Evolutionary conservation across 2,329 filamentous ascomycete genomes (phyloP).

Genomic region (Pestalotiopsis sp.): DNA sequence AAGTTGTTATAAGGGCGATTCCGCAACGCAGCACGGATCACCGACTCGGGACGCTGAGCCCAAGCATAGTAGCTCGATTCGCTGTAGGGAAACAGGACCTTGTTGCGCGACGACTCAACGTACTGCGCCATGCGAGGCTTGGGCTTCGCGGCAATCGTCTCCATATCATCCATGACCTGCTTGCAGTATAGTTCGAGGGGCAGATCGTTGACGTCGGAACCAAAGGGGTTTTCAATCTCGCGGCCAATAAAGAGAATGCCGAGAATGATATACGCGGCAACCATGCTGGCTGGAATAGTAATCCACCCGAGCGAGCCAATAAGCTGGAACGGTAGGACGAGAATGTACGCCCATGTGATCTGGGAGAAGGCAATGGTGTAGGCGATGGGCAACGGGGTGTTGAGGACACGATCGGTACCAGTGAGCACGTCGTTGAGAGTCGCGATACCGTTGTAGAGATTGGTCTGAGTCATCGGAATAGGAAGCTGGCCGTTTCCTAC

Average conservation of each 20-base stretch:
- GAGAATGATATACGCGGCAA: conserved; percentile 79
- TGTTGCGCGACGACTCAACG: conserved; percentile 44
- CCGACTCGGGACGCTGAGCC: conserved; percentile 26
- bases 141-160: conserved; percentile 65
- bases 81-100: conserved; percentile 50
- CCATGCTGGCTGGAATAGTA: conserved; percentile 74
- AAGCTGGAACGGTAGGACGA: conserved; percentile 81
- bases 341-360: conserved; percentile 82
- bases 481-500: conserved; percentile 56
- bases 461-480: conserved; percentile 58
- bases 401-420: conserved; percentile 75
- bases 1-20: conserved; percentile 23
- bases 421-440: conserved; percentile 71
- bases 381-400: conserved; percentile 78
- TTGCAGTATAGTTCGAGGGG: conserved; percentile 76
- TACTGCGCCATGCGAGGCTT: conserved; percentile 52
- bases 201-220: conserved; percentile 79
- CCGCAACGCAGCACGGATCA: conserved; percentile 25
- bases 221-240: conserved; percentile 86
- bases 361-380: conserved; percentile 85
- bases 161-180: conserved; percentile 72
- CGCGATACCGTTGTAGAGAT: conserved; percentile 60
- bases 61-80: conserved; percentile 27
- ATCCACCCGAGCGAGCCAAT: conserved; percentile 65
- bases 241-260: conserved; percentile 72